phyloP scores from a whole-genome alignment of 129 eudicot species.

The sunflower (Helianthus annuus) region HanXRQr2.0-SUNRISE NC_035440.2:1234355-1234854 shows the following conservation, averaged over 20 bases:
- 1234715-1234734: background rate
- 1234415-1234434: background rate
- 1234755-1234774: background rate
- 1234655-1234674: background rate
- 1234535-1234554: constrained; percentile 46
- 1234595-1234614: constrained; percentile 59
- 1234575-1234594: constrained; percentile 59
- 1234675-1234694: background rate
- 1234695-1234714: background rate
- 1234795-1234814: background rate
- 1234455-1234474: constrained; percentile 52
- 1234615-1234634: background rate
- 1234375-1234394: constrained; percentile 26
- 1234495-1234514: constrained; percentile 55
- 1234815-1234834: too few relatives aligned
- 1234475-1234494: constrained; percentile 67
- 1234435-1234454: constrained; percentile 18
- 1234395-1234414: constrained; percentile 24
- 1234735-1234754: constrained; percentile 5
- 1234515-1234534: constrained; percentile 42
- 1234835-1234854: too few relatives aligned
- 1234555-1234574: constrained; percentile 54
- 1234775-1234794: background rate
- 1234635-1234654: background rate
- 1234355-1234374: constrained; percentile 18